phyloP scores from a whole-genome alignment of 1,284 basidiomycete species.

The Quambalaria eucalypti region DNA sequence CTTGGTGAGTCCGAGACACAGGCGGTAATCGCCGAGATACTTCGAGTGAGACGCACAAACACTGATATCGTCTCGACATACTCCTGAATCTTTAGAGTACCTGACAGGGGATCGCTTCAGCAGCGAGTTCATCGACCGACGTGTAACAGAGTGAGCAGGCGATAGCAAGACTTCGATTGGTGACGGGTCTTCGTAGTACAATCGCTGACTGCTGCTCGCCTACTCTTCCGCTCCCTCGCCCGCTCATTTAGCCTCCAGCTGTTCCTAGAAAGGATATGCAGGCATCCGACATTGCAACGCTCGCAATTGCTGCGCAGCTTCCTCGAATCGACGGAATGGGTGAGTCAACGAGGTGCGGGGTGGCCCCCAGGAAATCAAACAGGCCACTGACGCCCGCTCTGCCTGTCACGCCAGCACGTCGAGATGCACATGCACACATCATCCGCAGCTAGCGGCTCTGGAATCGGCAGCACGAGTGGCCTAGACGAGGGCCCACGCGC shows the following conservation, averaged over 20 bases:
- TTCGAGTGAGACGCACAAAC: neutral
- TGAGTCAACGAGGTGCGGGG: slow-evolving; percentile 58
- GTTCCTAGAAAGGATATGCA: slow-evolving; percentile 77
- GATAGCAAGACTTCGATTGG: too few species aligned
- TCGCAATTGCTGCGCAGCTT: slow-evolving; percentile 81
- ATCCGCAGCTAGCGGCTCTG: slow-evolving; percentile 7
- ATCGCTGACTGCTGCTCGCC: too few species aligned
- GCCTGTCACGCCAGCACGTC: slow-evolving; percentile 21
- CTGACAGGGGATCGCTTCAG: slow-evolving; percentile 95
- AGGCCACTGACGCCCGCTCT: neutral
- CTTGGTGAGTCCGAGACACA: slow-evolving; percentile 53
- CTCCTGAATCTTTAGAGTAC: slow-evolving; percentile 52
- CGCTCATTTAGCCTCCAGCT: slow-evolving; percentile 85
- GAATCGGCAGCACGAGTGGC: slow-evolving; percentile 8
- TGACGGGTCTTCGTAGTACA: too few species aligned
- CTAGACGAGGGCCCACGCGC: slow-evolving; percentile 2
- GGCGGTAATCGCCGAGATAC: neutral
- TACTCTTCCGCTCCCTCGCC: too few species aligned
- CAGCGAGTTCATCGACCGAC: slow-evolving; percentile 86
- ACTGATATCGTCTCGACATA: neutral
- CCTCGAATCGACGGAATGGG: slow-evolving; percentile 96
- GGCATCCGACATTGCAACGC: slow-evolving; percentile 89
- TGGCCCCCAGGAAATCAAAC: neutral
- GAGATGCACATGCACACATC: slow-evolving; percentile 44
- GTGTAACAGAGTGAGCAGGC: slow-evolving; percentile 69